Evolutionary conservation across 768 basidiomycete genomes (phyloP).

Genomic region (Vararia minispora): DNA sequence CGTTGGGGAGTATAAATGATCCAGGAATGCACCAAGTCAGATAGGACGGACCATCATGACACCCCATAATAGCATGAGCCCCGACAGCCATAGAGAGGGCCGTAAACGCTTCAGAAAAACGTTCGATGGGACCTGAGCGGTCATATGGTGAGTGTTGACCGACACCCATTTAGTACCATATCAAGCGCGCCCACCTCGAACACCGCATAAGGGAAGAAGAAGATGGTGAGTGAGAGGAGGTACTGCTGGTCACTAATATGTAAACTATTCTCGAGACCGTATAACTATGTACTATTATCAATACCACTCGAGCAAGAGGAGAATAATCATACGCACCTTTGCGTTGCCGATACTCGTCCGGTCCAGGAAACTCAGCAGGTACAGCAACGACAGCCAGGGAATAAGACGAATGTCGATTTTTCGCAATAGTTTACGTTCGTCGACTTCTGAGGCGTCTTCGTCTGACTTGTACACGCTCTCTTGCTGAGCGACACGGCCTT

Average conservation of each 20-base stretch:
- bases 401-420: slow-evolving; percentile 60
- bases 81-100: slow-evolving; percentile 68
- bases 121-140: slow-evolving; percentile 51
- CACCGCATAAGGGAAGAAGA: slow-evolving; percentile 45
- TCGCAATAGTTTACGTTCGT: slow-evolving; percentile 59
- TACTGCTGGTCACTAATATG: slow-evolving; percentile 58
- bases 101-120: slow-evolving; percentile 61
- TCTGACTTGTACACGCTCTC: slow-evolving; percentile 34
- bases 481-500: no score
- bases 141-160: background rate
- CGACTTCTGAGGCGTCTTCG: slow-evolving; percentile 46
- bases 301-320: background rate
- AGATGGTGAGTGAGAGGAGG: slow-evolving; percentile 49
- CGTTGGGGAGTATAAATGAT: background rate
- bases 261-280: slow-evolving; percentile 46
- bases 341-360: slow-evolving; percentile 45
- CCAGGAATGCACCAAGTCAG: background rate
- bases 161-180: slow-evolving; percentile 1
- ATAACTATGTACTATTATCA: slow-evolving; percentile 33
- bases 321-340: slow-evolving; percentile 17
- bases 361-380: slow-evolving; percentile 63
- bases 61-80: slow-evolving; percentile 67
- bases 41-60: slow-evolving; percentile 56
- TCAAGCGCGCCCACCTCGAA: slow-evolving; percentile 41
- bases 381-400: slow-evolving; percentile 65